Conservation (phyloP, 2,329 filamentous ascomycete genomes). For the Cladosporium sp. region DNA sequence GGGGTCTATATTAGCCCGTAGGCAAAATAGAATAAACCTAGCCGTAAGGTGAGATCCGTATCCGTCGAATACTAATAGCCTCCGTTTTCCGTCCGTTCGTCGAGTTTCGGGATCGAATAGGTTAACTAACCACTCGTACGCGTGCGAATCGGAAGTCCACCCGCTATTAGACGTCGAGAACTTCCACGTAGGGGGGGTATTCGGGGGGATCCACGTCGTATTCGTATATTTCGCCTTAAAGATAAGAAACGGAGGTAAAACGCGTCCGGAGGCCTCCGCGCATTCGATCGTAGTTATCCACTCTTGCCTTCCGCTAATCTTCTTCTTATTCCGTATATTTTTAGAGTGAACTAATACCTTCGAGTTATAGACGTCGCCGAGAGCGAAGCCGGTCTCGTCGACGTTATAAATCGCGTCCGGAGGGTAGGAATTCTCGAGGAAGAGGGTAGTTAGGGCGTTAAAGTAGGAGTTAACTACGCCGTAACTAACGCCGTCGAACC, state of each 20-base stretch:
- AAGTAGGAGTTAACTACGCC: constrained; percentile 11
- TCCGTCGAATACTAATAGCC: constrained; percentile 1
- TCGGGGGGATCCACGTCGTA: constrained; percentile 3
- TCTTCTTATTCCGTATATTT: too few relatives aligned
- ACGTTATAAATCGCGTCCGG: not conserved
- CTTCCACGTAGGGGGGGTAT: not conserved
- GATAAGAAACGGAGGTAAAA: constrained; percentile 13
- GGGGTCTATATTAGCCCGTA: constrained; percentile 1
- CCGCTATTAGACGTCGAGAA: constrained; percentile 3
- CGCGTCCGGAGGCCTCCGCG: constrained; percentile 5
- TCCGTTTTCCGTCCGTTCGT: not conserved
- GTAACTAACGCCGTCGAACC: constrained; percentile 3
- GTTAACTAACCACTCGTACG: not conserved
- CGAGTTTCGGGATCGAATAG: not conserved
- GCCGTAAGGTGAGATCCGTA: constrained; percentile 1
- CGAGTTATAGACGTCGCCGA: constrained; percentile 2
- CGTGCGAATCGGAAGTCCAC: constrained; percentile 3
- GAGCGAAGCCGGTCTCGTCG: not conserved
- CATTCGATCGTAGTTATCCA: constrained; percentile 16
- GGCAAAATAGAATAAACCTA: constrained; percentile 2
- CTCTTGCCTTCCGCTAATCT: constrained; percentile 14
- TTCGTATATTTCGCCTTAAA: constrained; percentile 12
- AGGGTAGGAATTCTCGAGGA: not conserved
- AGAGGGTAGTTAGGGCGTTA: not conserved
- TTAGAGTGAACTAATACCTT: constrained; percentile 4